Percentiles rank a stretch among this genome's conserved stretches.
phyloP scores from a whole-genome alignment of 495 filamentous ascomycete species.

The Xylaria flabelliformis region DNA sequence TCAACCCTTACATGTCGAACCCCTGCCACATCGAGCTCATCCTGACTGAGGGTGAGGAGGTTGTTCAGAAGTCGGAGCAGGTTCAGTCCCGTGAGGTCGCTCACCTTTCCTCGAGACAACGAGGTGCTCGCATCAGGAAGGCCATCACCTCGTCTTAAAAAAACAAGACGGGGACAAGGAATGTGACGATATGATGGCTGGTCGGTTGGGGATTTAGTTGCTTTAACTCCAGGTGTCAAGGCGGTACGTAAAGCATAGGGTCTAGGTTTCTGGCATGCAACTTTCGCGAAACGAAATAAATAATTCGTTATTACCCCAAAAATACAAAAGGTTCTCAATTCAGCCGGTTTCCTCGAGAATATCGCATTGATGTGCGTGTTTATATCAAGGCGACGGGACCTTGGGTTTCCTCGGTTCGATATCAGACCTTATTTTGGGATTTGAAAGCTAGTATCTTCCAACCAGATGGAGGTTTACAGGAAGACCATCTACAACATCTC shows the following conservation, averaged over 20 bases:
- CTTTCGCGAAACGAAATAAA: constrained; percentile 42
- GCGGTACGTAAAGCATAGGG: constrained; percentile 47
- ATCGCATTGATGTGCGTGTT: constrained; percentile 21
- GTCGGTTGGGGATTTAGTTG: constrained; percentile 40
- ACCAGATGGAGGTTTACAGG: constrained; percentile 8
- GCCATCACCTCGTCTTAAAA: constrained; percentile 81
- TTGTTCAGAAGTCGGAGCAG: constrained; percentile 79
- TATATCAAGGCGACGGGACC: constrained; percentile 2
- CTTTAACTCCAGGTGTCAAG: constrained; percentile 48
- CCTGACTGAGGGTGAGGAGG: constrained; percentile 94
- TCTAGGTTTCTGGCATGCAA: constrained; percentile 48
- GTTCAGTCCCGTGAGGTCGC: constrained; percentile 64
- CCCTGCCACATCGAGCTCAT: constrained; percentile 99
- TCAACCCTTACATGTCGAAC: constrained; percentile 99
- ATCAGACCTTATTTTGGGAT: constrained; percentile 11
- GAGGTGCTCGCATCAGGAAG: constrained; percentile 74
- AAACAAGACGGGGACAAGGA: constrained; percentile 20
- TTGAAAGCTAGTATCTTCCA: constrained; percentile 9
- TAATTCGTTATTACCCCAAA: constrained; percentile 43
- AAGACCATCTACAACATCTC: neutral
- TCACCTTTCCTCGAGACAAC: constrained; percentile 85
- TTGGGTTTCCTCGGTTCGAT: constrained; percentile 3
- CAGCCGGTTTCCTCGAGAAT: constrained; percentile 6
- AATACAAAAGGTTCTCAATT: constrained; percentile 41
- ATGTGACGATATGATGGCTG: constrained; percentile 38